phyloP scores from a whole-genome alignment of 2,329 filamentous ascomycete species.

The Pseudogymnoascus sp. region DNA sequence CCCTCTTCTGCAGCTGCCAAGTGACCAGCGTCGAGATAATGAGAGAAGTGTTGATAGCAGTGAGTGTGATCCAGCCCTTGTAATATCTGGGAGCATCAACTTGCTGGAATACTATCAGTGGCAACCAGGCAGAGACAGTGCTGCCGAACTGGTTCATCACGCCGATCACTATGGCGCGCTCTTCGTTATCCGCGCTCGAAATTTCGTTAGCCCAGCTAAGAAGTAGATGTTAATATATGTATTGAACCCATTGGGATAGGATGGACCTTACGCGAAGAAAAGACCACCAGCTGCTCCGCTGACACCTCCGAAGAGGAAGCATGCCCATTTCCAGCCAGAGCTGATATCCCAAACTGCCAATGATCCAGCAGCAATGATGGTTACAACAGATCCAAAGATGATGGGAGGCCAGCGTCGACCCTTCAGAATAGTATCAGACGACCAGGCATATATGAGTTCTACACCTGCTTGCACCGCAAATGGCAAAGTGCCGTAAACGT shows the following conservation, averaged over 20 bases:
- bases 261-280: slow-evolving; percentile 37
- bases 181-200: slow-evolving; percentile 50
- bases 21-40: slow-evolving; percentile 44
- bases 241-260: background rate
- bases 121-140: slow-evolving; percentile 61
- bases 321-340: slow-evolving; percentile 53
- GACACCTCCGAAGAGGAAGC: slow-evolving; percentile 46
- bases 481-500: slow-evolving; percentile 43
- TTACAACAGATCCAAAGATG: slow-evolving; percentile 41
- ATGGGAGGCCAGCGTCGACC: slow-evolving; percentile 58
- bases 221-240: slow-evolving; percentile 13
- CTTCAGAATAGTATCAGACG: slow-evolving; percentile 50
- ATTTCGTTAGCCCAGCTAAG: slow-evolving; percentile 45
- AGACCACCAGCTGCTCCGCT: slow-evolving; percentile 40
- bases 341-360: slow-evolving; percentile 43
- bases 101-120: slow-evolving; percentile 57
- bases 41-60: slow-evolving; percentile 39
- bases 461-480: slow-evolving; percentile 44
- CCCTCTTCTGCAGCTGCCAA: slow-evolving; percentile 37
- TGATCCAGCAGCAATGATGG: slow-evolving; percentile 36
- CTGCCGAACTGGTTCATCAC: slow-evolving; percentile 64
- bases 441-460: slow-evolving; percentile 58
- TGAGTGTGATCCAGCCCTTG: slow-evolving; percentile 52
- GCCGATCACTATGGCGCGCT: slow-evolving; percentile 56
- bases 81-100: slow-evolving; percentile 51